Evolutionary conservation across 768 basidiomycete genomes (phyloP), one percentile per base, ranked within the genome.

Genomic region (Kwoniella shandongensis): DNA sequence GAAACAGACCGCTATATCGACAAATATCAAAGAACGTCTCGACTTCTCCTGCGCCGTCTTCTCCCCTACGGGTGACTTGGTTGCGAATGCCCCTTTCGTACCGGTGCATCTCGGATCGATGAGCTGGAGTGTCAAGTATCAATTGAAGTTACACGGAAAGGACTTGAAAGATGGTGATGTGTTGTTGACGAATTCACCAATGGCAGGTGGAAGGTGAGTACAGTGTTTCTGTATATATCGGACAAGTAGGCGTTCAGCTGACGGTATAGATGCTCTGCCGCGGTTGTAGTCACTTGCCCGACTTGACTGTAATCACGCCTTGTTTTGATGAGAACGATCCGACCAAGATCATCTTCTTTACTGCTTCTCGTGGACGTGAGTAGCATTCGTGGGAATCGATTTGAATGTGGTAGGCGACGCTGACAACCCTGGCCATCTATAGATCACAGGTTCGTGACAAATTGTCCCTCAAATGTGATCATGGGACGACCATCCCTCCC

Each of bases 41-140:
- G 93, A 97, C 76, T 97, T 88, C 35, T 91, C 88, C 10, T 98
- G 93, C 77, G 93, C 93, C 1, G 79, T 98, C 35, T 97, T 98
- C 66, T 88, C 89, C 0, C 89, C 91, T n/a, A 88, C 90, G 64
- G 93, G 93, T 0, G 91, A 91, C 66, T 81, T 97, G 18, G 90
- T 96, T 36, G 93, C 93, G 35, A 97, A 96, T 78, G 91, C 90
- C 8, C 91, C 67, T n/a, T 56, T 52, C 30, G 56, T 70, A 1
- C 65, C 67, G 2, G 65, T 60, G 6, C 68, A 70, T 56, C 51
- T 70, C 1, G 68, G 68, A 32, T 62, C 68, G 4, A 66, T 70
- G 68, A 56, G 51, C 25, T 67, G 63, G 50, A 61, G 65, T 3
- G 68, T 70, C 17, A 53, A 62, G 26, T 60, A 66, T 54, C 68